Evolutionary conservation across 352 stramenopile genomes (phyloP).

Genomic region (Pythium catenulatum): DNA sequence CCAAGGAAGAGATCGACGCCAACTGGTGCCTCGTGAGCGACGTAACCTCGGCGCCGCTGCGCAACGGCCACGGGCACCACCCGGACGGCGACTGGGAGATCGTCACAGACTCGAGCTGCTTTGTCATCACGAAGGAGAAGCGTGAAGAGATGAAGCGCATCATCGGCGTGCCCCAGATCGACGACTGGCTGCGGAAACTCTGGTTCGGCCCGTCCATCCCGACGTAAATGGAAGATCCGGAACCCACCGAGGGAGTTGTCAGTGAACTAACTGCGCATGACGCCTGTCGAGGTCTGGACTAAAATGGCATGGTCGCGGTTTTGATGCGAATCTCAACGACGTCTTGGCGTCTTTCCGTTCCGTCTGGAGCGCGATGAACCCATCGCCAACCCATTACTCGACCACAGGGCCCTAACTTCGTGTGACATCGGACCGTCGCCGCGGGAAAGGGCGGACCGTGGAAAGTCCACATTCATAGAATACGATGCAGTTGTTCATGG

Average conservation of each 20-base stretch:
- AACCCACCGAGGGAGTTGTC: too few relatives aligned
- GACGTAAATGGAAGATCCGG: too few relatives aligned
- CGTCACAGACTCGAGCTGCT: constrained; percentile 80
- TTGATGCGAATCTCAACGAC: too few relatives aligned
- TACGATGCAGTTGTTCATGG: too few relatives aligned
- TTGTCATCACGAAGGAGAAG: constrained; percentile 78
- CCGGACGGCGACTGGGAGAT: constrained; percentile 82
- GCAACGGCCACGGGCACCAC: constrained; percentile 33
- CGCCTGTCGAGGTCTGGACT: too few relatives aligned
- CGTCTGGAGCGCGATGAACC: constrained; percentile 22
- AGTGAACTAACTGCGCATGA: too few relatives aligned
- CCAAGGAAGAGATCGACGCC: constrained; percentile 89
- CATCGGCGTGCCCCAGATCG: constrained; percentile 77
- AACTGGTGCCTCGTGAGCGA: constrained; percentile 90
- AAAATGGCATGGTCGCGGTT: too few relatives aligned
- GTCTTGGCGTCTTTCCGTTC: too few relatives aligned
- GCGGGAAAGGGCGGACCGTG: constrained; percentile 9
- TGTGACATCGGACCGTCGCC: constrained; percentile 1
- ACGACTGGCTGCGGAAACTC: constrained; percentile 82
- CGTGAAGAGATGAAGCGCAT: constrained; percentile 78
- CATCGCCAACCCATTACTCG: constrained; percentile 17
- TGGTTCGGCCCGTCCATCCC: constrained; percentile 68
- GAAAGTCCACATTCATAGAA: too few relatives aligned
- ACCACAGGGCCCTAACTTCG: too few relatives aligned
- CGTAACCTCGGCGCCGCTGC: constrained; percentile 69